These are phyloP conservation scores for Penicillium paxilli DNA, from an alignment of 495 filamentous ascomycete species.

Conservation along the genomic window DNA sequence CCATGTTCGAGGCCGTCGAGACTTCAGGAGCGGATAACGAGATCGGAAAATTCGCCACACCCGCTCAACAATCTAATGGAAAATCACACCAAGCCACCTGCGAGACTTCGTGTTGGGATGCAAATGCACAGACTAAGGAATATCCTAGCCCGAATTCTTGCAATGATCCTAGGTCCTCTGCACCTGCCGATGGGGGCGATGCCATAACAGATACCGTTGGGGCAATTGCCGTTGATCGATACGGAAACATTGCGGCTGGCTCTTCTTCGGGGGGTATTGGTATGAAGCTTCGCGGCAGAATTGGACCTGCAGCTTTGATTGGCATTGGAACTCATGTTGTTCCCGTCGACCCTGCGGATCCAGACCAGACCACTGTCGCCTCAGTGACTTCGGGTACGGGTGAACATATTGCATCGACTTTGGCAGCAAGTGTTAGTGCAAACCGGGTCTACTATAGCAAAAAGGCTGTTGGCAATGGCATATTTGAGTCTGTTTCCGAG, in stretches of 20 bases:
- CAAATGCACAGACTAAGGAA: not conserved
- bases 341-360: conserved; percentile 64
- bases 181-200: conserved; percentile 29
- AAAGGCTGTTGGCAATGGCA: conserved; percentile 57
- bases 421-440: conserved; percentile 78
- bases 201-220: conserved; percentile 89
- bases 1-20: not conserved
- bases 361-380: conserved; percentile 63
- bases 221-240: conserved; percentile 84
- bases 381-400: conserved; percentile 90
- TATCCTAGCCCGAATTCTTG: not conserved
- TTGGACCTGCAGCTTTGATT: conserved; percentile 90
- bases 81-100: not conserved
- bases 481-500: conserved; percentile 64
- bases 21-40: not conserved
- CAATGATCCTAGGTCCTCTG: not conserved
- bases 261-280: conserved; percentile 98
- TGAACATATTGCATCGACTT: conserved; percentile 93
- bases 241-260: conserved; percentile 89
- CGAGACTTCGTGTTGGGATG: not conserved
- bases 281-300: conserved; percentile 90
- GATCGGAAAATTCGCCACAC: not conserved
- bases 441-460: conserved; percentile 70
- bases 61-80: not conserved
- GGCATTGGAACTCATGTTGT: conserved; percentile 87